These are phyloP conservation scores for Talaromyces wortmannii DNA, from an alignment of 495 filamentous ascomycete species.

Conservation along the genomic window DNA sequence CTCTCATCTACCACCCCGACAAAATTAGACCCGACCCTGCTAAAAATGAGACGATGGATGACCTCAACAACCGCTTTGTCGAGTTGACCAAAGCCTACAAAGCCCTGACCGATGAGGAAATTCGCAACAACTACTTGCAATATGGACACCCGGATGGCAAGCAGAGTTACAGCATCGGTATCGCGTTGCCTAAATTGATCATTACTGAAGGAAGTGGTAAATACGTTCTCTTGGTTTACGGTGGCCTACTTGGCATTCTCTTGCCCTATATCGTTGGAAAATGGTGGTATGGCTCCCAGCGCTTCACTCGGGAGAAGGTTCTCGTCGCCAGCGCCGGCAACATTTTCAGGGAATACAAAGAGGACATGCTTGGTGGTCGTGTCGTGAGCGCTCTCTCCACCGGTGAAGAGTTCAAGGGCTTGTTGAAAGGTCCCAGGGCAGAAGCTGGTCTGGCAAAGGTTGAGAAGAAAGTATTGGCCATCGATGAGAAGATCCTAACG, in stretches of 20 bases:
- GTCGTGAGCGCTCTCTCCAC: conserved; percentile 73
- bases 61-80: conserved; percentile 80
- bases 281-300: conserved; percentile 98
- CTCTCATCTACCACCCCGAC: conserved; percentile 85
- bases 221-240: conserved; percentile 89
- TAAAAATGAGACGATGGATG: conserved; percentile 84
- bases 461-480: conserved; percentile 66
- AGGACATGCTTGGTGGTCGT: conserved; percentile 70
- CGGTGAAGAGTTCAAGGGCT: conserved; percentile 72
- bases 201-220: conserved; percentile 90
- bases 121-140: conserved; percentile 92
- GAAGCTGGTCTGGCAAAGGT: conserved; percentile 73
- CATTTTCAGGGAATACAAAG: conserved; percentile 86
- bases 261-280: conserved; percentile 89
- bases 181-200: conserved; percentile 89
- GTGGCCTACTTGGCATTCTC: conserved; percentile 74
- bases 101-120: conserved; percentile 90
- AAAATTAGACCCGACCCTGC: conserved; percentile 74
- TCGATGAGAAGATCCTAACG: conserved; percentile 40
- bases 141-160: conserved; percentile 97
- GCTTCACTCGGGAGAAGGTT: conserved; percentile 84
- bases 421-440: conserved; percentile 64
- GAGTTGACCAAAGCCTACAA: conserved; percentile 97
- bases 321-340: conserved; percentile 87
- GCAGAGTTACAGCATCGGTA: conserved; percentile 96